Percentiles rank a stretch among this genome's conserved stretches.
Evolutionary conservation across 129 eudicot species (phyloP).

Genomic region (Erigeron canadensis): DNA sequence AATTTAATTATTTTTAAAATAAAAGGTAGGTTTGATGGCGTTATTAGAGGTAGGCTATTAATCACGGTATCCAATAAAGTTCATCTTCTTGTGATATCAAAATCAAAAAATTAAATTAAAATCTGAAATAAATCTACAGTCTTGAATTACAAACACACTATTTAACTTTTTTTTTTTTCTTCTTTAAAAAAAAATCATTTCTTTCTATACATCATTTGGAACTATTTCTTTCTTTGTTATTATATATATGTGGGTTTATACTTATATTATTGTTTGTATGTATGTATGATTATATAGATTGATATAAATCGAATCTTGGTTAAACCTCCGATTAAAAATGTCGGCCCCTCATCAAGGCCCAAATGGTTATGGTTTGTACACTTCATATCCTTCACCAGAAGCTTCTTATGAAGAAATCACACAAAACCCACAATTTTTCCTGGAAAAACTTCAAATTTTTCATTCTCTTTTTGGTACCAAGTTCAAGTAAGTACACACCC

Average conservation of each 20-base stretch:
- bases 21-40: constrained; percentile 34
- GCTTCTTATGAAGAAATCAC: constrained; percentile 58
- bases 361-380: constrained; percentile 23
- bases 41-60: constrained; percentile 30
- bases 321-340: constrained; percentile 44
- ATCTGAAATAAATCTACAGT: constrained; percentile 35
- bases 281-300: constrained; percentile 34
- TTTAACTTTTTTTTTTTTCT: background rate
- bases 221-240: too few relatives aligned
- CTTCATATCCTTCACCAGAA: constrained; percentile 62
- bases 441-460: constrained; percentile 65
- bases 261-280: constrained; percentile 7
- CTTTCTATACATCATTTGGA: too few relatives aligned
- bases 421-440: constrained; percentile 54
- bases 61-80: constrained; percentile 41
- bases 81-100: constrained; percentile 26
- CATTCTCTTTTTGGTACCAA: constrained; percentile 57
- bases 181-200: background rate
- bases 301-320: constrained; percentile 37
- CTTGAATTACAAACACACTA: constrained; percentile 5
- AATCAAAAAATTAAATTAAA: background rate
- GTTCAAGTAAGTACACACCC: constrained; percentile 48
- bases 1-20: background rate
- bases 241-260: background rate
- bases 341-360: constrained; percentile 45